Evolutionary conservation across 1,284 basidiomycete genomes (phyloP).

Genomic region (Schizophyllum amplum): DNA sequence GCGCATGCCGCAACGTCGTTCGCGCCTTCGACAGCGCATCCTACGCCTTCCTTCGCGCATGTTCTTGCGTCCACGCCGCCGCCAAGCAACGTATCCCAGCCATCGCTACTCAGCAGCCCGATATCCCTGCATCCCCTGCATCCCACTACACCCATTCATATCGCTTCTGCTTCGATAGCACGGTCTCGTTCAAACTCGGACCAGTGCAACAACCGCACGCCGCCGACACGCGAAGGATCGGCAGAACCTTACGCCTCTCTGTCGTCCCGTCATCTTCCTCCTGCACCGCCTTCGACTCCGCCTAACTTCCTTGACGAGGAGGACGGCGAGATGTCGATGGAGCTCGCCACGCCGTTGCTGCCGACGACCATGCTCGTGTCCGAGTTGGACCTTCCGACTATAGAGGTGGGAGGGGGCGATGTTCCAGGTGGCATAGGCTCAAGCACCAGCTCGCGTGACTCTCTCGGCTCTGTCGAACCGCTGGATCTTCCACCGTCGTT

Average conservation of each 20-base stretch:
- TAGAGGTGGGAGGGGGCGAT: background rate
- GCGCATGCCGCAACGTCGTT: background rate
- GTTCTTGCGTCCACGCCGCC: background rate
- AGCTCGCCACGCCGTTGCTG: constrained; percentile 48
- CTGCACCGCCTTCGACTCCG: background rate
- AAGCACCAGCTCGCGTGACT: background rate
- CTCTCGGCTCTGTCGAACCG: background rate
- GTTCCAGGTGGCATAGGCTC: too few species aligned
- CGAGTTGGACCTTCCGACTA: background rate
- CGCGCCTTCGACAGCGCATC: background rate
- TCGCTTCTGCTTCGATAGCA: background rate
- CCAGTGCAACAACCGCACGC: too few species aligned
- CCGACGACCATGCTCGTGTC: constrained; percentile 23
- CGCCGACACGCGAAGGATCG: too few species aligned
- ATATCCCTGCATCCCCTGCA: background rate
- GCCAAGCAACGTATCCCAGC: background rate
- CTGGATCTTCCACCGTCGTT: background rate
- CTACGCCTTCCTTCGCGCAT: background rate
- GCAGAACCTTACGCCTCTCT: too few species aligned
- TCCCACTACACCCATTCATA: background rate
- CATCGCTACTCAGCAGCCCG: background rate
- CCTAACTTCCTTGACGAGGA: constrained; percentile 13
- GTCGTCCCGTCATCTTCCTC: background rate
- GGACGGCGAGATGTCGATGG: constrained; percentile 44
- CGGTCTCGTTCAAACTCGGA: too few species aligned